Base-by-base conservation (phyloP, 345 rosid genomes). In the Iberis pinnata region DNA sequence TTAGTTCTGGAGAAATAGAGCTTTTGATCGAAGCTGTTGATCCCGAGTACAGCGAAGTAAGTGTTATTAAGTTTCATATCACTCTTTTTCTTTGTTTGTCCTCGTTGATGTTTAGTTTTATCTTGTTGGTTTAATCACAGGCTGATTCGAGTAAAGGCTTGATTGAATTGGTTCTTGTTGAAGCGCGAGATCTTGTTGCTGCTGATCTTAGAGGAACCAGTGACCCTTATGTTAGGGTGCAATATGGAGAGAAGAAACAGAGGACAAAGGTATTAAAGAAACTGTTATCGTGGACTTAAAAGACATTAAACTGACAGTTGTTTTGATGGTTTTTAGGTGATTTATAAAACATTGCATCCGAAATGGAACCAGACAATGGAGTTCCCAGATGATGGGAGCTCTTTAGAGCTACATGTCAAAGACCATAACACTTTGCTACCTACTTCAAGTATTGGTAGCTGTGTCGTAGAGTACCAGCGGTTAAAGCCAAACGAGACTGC, bases 201-300 rank as follows among this genome's bases (percentile, higher is more conserved):
- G 98, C 96, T 6, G 98, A 92, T 83, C 73, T 92, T 58, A 70
- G 96, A 65, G 98, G 98, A 56, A 92, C 98, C 17, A 92, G 98
- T 52, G 98, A 92, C 73, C 98, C 98, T 61, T 92, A 85, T 46
- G 98, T 92, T 27, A 80, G 89, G 58, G 90, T 88, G 65, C 93
- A 88, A 0, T 92, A 85, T 49, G 98, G 98, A 54, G 70, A 75
- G 69, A 56, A 75, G 70, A 88, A 78, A 79, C 89, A 64, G 67
- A 77, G 79, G 58, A 88, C 96, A 46, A 92, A 92, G 98, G 98
- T 85, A 40, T 58, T 60, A 25, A 19, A 46, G 20, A 19, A 55
- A 39, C 37, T n/a, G 19, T 22, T 9, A 15, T 47, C 9, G 24
- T 2, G 8, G 12, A 56, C 29, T 20, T 7, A 22, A 22, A 6